Base-by-base conservation (phyloP, 345 rosid species). In the Eucalyptus grandis region DNA sequence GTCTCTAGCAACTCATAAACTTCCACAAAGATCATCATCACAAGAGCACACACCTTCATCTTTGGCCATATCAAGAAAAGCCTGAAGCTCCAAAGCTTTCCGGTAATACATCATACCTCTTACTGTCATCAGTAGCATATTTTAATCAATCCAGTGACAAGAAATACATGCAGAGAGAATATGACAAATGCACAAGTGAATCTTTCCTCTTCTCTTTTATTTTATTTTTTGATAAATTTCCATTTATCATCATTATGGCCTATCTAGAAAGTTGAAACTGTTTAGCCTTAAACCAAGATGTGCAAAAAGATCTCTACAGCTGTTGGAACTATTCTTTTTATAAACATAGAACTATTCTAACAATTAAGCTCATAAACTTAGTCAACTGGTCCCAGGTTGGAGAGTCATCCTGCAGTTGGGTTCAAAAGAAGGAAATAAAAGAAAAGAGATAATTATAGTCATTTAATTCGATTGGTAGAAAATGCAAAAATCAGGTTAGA, bases 41-140 rank as follows among this genome's bases (percentile, higher is more conserved):
- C 92, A 50, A 88, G 80, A 88, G 82, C 26, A 92, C 22, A 50
- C 89, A 97, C 99, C 99, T 95, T 98, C 99, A 90, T 96, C 95
- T 91, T 92, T 93, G 89, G 99, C 99, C 99, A 98, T 98, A 92
- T 98, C 99, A 91, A 98, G 98, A 93, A 98, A 98, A 88, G 99
- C 98, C 93, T 98, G 99, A 89, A 98, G 98, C 93, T 98, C 99
- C 97, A 98, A 94, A 50, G 99, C 99, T 94, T 94, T 96, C 54
- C 99, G 95, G 91, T 94, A 95, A 92, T 98, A 98, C 99, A 98
- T 98, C 99, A 98, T 98, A 87, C 99, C 99, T 93, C 99, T 93
- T n/a, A 98, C 99, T 98, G 95, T 56, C 89, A 77, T 37, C 83
- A 77, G 27, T 77, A 77, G 30, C 47, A 77, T 77, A 77, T 40